Percentiles rank a stretch among this genome's conserved stretches.
Evolutionary conservation across 2,329 filamentous ascomycete species (phyloP).

Genomic region (Epichloe amarillans): DNA sequence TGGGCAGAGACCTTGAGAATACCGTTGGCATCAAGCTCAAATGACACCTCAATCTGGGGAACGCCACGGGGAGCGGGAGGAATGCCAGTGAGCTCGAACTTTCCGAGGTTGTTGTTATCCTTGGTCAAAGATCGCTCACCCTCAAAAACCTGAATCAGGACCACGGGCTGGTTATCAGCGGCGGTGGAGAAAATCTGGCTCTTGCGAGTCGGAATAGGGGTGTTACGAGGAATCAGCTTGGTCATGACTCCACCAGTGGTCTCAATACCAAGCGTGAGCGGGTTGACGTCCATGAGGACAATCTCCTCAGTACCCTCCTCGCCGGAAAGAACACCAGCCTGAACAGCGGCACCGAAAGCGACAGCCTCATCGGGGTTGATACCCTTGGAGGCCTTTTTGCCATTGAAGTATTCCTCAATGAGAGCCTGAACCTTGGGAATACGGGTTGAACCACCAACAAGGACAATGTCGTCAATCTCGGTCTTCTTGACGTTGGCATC

Average conservation of each 20-base stretch:
- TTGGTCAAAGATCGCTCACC: conserved; percentile 90
- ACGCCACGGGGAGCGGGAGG: conserved; percentile 90
- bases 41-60: conserved; percentile 95
- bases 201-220: conserved; percentile 89
- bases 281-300: conserved; percentile 96
- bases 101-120: conserved; percentile 94
- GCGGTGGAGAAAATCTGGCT: conserved; percentile 96
- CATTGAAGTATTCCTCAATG: conserved; percentile 87
- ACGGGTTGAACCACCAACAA: conserved; percentile 97
- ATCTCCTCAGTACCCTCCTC: conserved; percentile 69
- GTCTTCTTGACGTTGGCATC: conserved; percentile 95
- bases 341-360: conserved; percentile 91
- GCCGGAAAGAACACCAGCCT: conserved; percentile 87
- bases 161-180: conserved; percentile 90
- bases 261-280: conserved; percentile 90
- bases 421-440: conserved; percentile 94
- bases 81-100: conserved; percentile 95
- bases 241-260: conserved; percentile 97
- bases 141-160: conserved; percentile 91
- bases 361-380: conserved; percentile 99
- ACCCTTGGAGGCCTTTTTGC: conserved; percentile 98
- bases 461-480: conserved; percentile 90
- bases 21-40: conserved; percentile 96
- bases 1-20: conserved; percentile 92
- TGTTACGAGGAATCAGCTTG: conserved; percentile 90